Conservation (phyloP, 2,329 filamentous ascomycete genomes). For the Emmonsia crescens region DNA sequence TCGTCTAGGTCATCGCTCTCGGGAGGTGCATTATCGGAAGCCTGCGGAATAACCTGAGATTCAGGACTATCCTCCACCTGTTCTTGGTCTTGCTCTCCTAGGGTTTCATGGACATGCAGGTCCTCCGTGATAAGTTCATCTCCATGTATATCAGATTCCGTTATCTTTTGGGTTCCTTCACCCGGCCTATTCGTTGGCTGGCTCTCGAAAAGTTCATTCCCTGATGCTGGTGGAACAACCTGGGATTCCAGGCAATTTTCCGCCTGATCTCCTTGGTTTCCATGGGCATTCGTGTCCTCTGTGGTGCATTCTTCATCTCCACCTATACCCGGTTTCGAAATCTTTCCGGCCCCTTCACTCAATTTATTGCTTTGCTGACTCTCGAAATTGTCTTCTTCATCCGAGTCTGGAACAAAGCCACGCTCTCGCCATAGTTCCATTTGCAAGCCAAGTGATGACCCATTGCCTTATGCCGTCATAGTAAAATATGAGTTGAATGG, state of each 20-base stretch:
- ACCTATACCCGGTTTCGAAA: background rate
- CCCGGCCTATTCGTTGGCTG: background rate
- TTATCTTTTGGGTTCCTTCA: background rate
- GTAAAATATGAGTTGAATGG: background rate
- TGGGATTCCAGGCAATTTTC: background rate
- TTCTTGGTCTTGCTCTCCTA: background rate
- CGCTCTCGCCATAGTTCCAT: conserved; percentile 41
- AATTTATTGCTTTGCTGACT: conserved; percentile 17
- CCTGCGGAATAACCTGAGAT: background rate
- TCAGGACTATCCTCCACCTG: background rate
- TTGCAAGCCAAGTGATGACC: conserved; percentile 20
- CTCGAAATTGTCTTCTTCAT: conserved; percentile 35
- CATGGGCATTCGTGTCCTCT: background rate
- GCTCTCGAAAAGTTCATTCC: background rate
- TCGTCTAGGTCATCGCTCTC: conserved; percentile 1
- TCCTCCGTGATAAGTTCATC: background rate
- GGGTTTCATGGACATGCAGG: background rate
- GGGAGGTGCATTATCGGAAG: background rate
- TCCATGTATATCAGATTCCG: background rate
- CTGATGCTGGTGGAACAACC: background rate
- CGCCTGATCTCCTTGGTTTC: background rate
- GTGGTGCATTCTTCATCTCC: background rate
- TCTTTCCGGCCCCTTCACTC: background rate
- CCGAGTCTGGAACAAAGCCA: conserved; percentile 43
- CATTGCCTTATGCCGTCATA: conserved; percentile 16